Conservation (phyloP, 139 green algal species). For the Protoeuglena noctilucae region DNA sequence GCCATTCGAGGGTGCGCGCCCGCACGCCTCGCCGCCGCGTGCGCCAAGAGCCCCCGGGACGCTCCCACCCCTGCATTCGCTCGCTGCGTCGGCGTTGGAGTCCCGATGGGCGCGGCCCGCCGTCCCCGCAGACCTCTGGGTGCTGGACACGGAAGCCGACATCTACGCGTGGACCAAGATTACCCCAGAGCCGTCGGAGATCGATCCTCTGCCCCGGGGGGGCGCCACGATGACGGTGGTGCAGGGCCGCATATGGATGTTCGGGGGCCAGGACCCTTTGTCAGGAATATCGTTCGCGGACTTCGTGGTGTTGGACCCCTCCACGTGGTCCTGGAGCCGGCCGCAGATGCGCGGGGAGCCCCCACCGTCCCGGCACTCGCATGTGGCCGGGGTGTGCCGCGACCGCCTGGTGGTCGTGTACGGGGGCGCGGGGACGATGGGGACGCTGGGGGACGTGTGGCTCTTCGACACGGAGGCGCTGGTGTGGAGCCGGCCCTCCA, state of each 20-base stretch:
- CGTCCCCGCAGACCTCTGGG: not conserved
- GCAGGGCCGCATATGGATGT: not conserved
- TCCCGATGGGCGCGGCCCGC: no score
- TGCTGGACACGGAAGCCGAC: not conserved
- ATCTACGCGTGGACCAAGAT: not conserved
- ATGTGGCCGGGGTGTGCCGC: not conserved
- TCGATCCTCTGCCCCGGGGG: not conserved
- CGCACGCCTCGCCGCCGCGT: no score
- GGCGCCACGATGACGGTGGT: not conserved
- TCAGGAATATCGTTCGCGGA: not conserved
- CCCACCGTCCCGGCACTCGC: not conserved
- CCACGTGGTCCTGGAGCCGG: not conserved
- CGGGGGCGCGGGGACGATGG: no score
- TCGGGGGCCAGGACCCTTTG: not conserved
- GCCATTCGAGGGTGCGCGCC: not conserved
- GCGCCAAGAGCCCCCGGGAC: no score
- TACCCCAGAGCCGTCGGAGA: no score
- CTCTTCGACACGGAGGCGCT: not conserved
- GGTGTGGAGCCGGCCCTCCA: not conserved
- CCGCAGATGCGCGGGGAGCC: not conserved
- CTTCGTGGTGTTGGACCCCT: not conserved
- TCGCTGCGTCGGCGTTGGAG: no score
- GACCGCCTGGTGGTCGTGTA: not conserved
- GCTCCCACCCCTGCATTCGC: no score
- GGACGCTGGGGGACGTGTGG: not conserved